These are phyloP conservation scores for Tolypocladium inflatum DNA, from an alignment of 2,329 filamentous ascomycete genomes.

Conservation along the genomic window DNA sequence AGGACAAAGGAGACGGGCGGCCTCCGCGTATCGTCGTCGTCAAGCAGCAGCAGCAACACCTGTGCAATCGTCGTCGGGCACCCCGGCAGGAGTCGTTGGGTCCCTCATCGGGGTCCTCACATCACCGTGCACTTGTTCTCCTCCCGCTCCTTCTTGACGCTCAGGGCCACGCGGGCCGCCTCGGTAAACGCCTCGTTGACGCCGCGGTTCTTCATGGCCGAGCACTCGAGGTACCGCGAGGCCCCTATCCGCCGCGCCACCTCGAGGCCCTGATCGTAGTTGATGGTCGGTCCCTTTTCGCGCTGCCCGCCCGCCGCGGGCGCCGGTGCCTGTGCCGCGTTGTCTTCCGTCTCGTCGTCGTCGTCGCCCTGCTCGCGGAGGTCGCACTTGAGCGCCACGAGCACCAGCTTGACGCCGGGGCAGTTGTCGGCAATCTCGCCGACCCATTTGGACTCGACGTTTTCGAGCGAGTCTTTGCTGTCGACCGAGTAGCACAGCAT, in stretches of 20 bases:
- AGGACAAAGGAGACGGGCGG: neutral
- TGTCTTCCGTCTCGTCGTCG: conserved; percentile 61
- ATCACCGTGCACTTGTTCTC: conserved; percentile 52
- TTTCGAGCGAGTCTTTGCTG: conserved; percentile 91
- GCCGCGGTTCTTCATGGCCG: conserved; percentile 93
- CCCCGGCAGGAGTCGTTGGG: neutral
- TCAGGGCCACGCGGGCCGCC: conserved; percentile 85
- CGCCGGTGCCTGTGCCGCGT: conserved; percentile 13
- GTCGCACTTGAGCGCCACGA: conserved; percentile 96
- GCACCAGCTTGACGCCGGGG: conserved; percentile 84
- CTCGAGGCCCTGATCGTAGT: conserved; percentile 84
- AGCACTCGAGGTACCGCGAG: conserved; percentile 93
- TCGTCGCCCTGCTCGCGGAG: conserved; percentile 69
- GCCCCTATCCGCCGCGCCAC: conserved; percentile 88
- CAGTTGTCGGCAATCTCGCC: conserved; percentile 98
- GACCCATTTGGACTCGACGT: conserved; percentile 98
- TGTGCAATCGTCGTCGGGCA: neutral
- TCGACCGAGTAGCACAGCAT: conserved; percentile 99
- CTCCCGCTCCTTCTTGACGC: conserved; percentile 56
- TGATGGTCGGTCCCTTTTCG: conserved; percentile 66
- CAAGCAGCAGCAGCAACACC: neutral
- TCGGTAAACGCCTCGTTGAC: conserved; percentile 99
- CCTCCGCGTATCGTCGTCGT: neutral
- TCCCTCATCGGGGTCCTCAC: conserved; percentile 24
- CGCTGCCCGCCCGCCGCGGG: conserved; percentile 23